Percentiles rank a stretch among this genome's conserved stretches.
Conservation (phyloP, 192 early-diverging fungal genomes). For the Podila horticola region DNA sequence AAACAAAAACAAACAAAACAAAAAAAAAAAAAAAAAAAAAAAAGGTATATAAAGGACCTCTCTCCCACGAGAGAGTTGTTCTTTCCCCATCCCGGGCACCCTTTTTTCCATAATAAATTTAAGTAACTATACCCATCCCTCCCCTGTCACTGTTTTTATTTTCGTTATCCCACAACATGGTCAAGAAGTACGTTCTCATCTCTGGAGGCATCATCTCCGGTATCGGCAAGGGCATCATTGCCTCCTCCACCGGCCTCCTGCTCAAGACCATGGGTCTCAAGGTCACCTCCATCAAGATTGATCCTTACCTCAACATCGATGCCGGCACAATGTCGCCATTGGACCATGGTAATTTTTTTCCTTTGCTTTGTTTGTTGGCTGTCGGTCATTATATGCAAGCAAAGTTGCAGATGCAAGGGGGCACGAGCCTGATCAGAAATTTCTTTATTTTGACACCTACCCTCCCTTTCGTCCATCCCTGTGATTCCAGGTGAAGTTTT, state of each 20-base stretch:
- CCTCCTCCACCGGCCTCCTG: slow-evolving; percentile 95
- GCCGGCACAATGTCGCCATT: slow-evolving; percentile 97
- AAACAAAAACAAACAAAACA: background rate
- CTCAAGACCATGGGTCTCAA: slow-evolving; percentile 92
- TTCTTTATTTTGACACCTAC: background rate
- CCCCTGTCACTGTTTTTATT: slow-evolving; percentile 5
- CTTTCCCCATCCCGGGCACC: slow-evolving; percentile 47
- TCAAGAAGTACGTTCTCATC: slow-evolving; percentile 93
- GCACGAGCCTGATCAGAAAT: background rate
- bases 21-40: too few relatives aligned
- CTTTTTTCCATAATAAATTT: slow-evolving; percentile 35
- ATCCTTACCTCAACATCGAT: slow-evolving; percentile 99
- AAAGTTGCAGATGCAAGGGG: background rate
- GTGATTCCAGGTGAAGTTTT: slow-evolving; percentile 93
- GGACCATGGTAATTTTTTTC: slow-evolving; percentile 83
- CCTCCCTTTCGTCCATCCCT: background rate
- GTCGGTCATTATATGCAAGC: background rate
- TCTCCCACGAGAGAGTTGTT: background rate
- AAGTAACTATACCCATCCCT: background rate
- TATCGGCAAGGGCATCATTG: slow-evolving; percentile 99
- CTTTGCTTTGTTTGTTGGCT: background rate
- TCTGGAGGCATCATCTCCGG: slow-evolving; percentile 99
- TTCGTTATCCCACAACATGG: slow-evolving; percentile 22
- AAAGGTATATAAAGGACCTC: slow-evolving; percentile 15
- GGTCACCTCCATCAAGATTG: slow-evolving; percentile 99